These are phyloP conservation scores for Triticum aestivum DNA, from an alignment of 176 grass and related monocot genomes.

Conservation along the genomic window DNA sequence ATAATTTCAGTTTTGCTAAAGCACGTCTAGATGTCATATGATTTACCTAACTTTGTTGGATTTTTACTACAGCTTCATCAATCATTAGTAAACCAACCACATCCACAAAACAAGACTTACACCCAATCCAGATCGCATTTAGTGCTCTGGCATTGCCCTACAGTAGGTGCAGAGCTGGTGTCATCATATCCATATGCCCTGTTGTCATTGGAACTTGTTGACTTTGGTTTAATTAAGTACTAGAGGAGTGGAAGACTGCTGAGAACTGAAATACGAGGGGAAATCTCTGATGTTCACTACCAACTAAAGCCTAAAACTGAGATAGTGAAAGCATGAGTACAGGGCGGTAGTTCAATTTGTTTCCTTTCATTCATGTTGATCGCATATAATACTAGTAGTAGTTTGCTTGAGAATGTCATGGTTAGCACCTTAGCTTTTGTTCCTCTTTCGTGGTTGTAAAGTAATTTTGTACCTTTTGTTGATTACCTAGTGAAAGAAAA, in stretches of 20 bases:
- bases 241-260: too few species aligned
- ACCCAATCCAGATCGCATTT: not conserved
- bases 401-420: slow-evolving; percentile 1
- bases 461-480: not conserved
- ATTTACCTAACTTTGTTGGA: not conserved
- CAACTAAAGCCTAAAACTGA: not conserved
- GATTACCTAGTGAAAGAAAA: not conserved
- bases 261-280: too few species aligned
- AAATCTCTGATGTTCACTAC: too few species aligned
- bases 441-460: not conserved
- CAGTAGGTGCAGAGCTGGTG: too few species aligned
- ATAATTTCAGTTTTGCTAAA: too few species aligned
- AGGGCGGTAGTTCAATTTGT: not conserved
- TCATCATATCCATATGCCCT: too few species aligned
- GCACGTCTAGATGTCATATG: too few species aligned
- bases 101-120: not conserved
- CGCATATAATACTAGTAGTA: not conserved
- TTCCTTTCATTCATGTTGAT: not conserved
- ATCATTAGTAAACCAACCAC: not conserved
- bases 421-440: not conserved
- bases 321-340: not conserved
- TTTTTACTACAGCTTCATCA: not conserved
- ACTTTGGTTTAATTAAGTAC: too few species aligned
- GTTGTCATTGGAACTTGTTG: too few species aligned
- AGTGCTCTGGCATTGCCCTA: too few species aligned